Base-by-base conservation (phyloP, 495 filamentous ascomycete genomes). In the Aspergillus haitiensis region DNA sequence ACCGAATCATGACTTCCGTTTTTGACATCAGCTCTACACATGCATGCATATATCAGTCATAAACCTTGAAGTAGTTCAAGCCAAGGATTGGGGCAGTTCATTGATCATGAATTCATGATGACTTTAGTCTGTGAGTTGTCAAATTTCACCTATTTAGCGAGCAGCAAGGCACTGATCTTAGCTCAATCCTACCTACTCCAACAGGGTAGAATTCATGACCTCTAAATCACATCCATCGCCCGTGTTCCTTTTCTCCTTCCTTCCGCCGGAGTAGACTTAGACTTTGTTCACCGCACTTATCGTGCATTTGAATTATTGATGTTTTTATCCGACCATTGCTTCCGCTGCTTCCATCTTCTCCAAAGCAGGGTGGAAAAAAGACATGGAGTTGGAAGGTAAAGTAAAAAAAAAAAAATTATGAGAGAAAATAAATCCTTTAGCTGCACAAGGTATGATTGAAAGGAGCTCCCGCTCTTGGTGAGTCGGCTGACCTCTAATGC, bases 121-220 rank as follows among this genome's bases (percentile, higher is more conserved):
- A 52, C 54, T 33, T 33, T 56, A 15, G 46, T 48, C 33, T 59
- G 55, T 66, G 54, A 63, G 64, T 61, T 50, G 60, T 63, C 60
- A 66, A 7, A 54, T 59, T 47, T 44, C 27, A 15, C n/a, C 44
- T 31, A 55, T 55, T 53, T 49, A 32, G 42, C 27, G 31, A 53
- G 33, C 13, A 50, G 52, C 55, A 60, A 52, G 51, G 50, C 55
- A 56, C 52, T 57, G 34, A 53, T 61, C 52, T 49, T 45, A 66
- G 52, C 60, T 58, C 37, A 48, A 50, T 32, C 44, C 12, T 36
- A 18, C 39, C 55, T 13, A 27, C 47, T 37, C 47, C 35, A 47
- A 27, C 48, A 6, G 18, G 27, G n/a, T 40, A 39, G 37, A 54
- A 56, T 56, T 51, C 18, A 56, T 61, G 44, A 13, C 16, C 18